Evolutionary conservation across 2,329 filamentous ascomycete genomes (phyloP).

Genomic region (Clonostachys rhizophaga): DNA sequence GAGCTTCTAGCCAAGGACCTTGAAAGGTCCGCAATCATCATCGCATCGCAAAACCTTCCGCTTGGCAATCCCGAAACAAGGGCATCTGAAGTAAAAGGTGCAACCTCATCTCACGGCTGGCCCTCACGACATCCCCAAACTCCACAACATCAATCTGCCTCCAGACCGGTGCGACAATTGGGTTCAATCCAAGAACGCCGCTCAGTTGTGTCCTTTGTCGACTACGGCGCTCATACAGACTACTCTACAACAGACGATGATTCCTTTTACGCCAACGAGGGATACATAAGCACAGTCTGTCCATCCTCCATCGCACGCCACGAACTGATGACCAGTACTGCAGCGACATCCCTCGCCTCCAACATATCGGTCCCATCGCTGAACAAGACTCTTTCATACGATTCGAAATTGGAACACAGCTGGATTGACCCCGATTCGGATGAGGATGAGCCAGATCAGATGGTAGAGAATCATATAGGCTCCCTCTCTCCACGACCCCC

Average conservation of each 20-base stretch:
- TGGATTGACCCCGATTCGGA: conserved; percentile 32
- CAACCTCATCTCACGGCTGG: conserved; percentile 6
- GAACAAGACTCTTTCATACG: conserved; percentile 10
- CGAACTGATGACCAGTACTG: conserved; percentile 26
- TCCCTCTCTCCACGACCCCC: conserved; percentile 21
- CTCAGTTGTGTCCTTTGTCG: conserved; percentile 27
- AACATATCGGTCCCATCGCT: conserved; percentile 17
- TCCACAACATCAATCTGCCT: conserved; percentile 19
- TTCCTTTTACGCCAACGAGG: conserved; percentile 19
- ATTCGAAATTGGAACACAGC: conserved; percentile 17
- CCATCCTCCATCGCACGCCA: conserved; percentile 21
- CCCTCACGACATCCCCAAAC: conserved; percentile 10
- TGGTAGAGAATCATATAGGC: conserved; percentile 4
- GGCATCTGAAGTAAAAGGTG: conserved; percentile 17
- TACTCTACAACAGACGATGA: conserved; percentile 23
- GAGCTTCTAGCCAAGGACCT: conserved; percentile 52
- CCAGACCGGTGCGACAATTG: conserved; percentile 19
- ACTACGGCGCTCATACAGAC: conserved; percentile 9
- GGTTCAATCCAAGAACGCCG: conserved; percentile 26
- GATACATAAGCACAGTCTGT: conserved; percentile 20
- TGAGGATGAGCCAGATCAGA: conserved; percentile 12
- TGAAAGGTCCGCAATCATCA: conserved; percentile 40
- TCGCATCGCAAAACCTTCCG: conserved; percentile 46
- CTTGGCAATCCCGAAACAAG: conserved; percentile 39
- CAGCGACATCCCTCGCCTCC: conserved; percentile 27